phyloP scores from a whole-genome alignment of 2,329 filamentous ascomycete species.

The Capronia americana region DNA sequence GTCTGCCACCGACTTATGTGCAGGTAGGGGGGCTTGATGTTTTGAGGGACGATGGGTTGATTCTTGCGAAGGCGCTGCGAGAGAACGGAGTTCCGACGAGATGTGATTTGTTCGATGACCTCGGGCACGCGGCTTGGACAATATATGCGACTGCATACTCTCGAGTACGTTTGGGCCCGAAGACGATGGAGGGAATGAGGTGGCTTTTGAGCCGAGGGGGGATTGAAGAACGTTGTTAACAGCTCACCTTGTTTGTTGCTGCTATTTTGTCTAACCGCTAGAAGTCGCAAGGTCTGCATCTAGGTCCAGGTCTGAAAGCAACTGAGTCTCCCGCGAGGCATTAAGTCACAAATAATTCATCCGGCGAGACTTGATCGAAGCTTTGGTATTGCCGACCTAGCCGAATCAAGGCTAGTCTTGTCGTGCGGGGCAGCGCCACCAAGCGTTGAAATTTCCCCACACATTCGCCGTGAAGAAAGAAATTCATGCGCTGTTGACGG shows the following conservation, averaged over 20 bases:
- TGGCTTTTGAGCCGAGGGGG: conserved; percentile 6
- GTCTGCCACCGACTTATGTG: conserved; percentile 36
- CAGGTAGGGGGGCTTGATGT: conserved; percentile 22
- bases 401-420: background rate
- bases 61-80: conserved; percentile 16
- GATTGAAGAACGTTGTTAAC: background rate
- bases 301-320: background rate
- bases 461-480: background rate
- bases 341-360: background rate
- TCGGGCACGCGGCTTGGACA: conserved; percentile 14
- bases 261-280: too few relatives aligned
- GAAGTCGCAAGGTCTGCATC: too few relatives aligned
- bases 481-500: conserved; percentile 4
- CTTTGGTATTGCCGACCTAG: background rate
- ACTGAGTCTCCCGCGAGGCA: background rate
- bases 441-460: conserved; percentile 4
- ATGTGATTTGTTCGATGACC: conserved; percentile 5
- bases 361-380: background rate
- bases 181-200: conserved; percentile 19
- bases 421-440: background rate
- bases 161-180: conserved; percentile 9
- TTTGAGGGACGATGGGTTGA: conserved; percentile 18
- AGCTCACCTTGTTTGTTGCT: background rate
- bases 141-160: conserved; percentile 17
- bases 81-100: conserved; percentile 10